Percentiles rank a stretch among this genome's conserved stretches.
Evolutionary conservation across 2,329 filamentous ascomycete genomes (phyloP).

Genomic region (Chaetomiaceae sp.): DNA sequence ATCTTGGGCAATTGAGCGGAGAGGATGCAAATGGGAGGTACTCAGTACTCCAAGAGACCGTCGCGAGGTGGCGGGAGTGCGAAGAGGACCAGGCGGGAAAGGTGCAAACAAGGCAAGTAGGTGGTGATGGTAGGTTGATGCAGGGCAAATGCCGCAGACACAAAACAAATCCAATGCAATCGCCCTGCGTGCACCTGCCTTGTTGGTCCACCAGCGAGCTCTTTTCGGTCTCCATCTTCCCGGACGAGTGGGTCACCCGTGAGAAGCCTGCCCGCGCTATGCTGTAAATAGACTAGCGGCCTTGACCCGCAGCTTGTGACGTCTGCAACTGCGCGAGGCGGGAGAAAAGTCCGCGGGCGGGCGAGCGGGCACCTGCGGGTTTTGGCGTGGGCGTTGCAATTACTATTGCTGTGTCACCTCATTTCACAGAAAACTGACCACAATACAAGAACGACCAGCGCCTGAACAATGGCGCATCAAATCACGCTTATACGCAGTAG

Average conservation of each 20-base stretch:
- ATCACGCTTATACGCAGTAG: too few species aligned
- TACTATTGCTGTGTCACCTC: too few species aligned
- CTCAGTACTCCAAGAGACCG: constrained; percentile 10
- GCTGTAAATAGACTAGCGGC: constrained; percentile 6
- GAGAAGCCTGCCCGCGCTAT: constrained; percentile 16
- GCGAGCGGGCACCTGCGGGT: constrained; percentile 12
- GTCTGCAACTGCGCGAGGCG: too few species aligned
- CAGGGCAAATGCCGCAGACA: constrained; percentile 18
- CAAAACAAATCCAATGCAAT: constrained; percentile 14
- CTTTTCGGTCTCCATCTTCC: constrained; percentile 25
- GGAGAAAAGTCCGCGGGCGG: too few species aligned
- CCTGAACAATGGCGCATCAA: too few species aligned
- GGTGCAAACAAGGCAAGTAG: too few species aligned
- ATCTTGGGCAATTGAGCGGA: constrained; percentile 39
- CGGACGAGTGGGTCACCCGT: constrained; percentile 19
- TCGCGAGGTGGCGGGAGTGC: constrained; percentile 5
- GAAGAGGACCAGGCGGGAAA: constrained; percentile 8
- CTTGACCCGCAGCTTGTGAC: constrained; percentile 18
- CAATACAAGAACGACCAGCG: too few species aligned
- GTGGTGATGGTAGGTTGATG: too few species aligned
- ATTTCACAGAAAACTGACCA: too few species aligned
- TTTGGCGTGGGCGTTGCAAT: too few species aligned
- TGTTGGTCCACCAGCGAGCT: constrained; percentile 27
- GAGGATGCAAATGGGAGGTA: constrained; percentile 2
- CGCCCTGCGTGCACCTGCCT: constrained; percentile 15